A percentile compares a stretch with the other conserved stretches of the same genome.
phyloP scores from a whole-genome alignment of 352 stramenopile genomes.

The Phytophthora pseudosyringae region DNA sequence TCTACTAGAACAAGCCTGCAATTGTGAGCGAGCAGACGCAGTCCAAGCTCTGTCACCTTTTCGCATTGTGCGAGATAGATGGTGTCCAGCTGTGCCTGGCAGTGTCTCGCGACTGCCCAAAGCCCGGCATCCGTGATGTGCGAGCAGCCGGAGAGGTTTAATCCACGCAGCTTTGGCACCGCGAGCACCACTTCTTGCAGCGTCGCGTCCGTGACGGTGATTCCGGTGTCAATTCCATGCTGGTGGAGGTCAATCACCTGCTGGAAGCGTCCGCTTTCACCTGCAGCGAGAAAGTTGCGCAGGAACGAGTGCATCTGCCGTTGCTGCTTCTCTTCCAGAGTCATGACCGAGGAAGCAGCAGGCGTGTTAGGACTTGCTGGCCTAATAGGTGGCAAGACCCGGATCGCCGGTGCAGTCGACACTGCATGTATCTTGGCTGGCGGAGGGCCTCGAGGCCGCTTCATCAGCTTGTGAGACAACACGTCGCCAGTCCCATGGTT shows the following conservation, averaged over 20 bases:
- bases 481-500: slow-evolving; percentile 1
- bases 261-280: slow-evolving; percentile 70
- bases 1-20: slow-evolving; percentile 85
- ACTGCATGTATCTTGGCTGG: slow-evolving; percentile 9
- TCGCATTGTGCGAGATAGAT: slow-evolving; percentile 85
- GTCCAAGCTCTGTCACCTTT: slow-evolving; percentile 87
- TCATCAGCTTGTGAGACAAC: slow-evolving; percentile 39
- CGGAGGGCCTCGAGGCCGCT: slow-evolving; percentile 35
- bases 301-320: slow-evolving; percentile 91
- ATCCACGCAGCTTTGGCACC: slow-evolving; percentile 66
- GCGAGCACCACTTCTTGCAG: slow-evolving; percentile 90
- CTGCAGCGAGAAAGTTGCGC: slow-evolving; percentile 90
- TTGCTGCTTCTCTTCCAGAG: slow-evolving; percentile 66
- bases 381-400: slow-evolving; percentile 36
- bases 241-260: slow-evolving; percentile 83
- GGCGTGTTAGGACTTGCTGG: slow-evolving; percentile 9
- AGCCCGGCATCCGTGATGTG: slow-evolving; percentile 90
- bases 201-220: slow-evolving; percentile 89
- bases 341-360: slow-evolving; percentile 28
- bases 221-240: slow-evolving; percentile 88
- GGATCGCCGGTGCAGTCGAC: not conserved
- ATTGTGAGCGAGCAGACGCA: slow-evolving; percentile 90
- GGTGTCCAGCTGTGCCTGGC: slow-evolving; percentile 54
- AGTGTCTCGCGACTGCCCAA: slow-evolving; percentile 87
- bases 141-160: slow-evolving; percentile 71